Base-by-base conservation (phyloP, 805 yeast genomes). In the Starmera amethionina region DNA sequence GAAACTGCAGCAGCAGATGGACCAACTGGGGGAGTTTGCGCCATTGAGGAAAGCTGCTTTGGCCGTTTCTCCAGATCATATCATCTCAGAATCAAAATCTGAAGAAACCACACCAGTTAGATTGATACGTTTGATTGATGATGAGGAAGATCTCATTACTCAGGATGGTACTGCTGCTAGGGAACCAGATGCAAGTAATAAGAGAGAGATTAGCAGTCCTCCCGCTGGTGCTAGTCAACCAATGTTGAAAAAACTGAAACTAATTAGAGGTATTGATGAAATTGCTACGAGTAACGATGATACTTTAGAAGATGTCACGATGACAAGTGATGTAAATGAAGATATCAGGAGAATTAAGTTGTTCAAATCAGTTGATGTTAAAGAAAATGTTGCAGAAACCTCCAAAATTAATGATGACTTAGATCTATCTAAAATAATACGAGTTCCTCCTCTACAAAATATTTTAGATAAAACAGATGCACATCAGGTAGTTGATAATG, bases 401-500 rank as follows among this genome's bases (percentile, higher is more conserved):
- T 22, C 27, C 9, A 22, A 22, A 22, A 22, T 22, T 22, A 6
- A 4, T 22, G 27, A 22, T 22, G 27, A 22, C 5, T 22, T 22
- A 22, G 27, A 22, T 22, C 27, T 22, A 22, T 22, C 27, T 22
- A 22, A 5, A 8, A 22, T 22, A 22, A 6, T 22, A 22, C 4
- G 6, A 22, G 27, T 22, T 22, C 27, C 27, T 22, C 27, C 27
- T 7, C 27, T 22, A 22, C 27, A 22, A 8, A 22, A 4, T 22
- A 22, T 22, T 22, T 22, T 22, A 8, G 27, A 22, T 22, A 22
- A 22, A 22, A 6, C 4, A 22, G 27, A 22, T 5, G 41, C 44
- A 11, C 55, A 50, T 36, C 61, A 58, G 27, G 46, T 46, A 36
- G 52, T 52, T 37, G 58, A 50, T 46, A 74, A 71, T 34, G 75